phyloP scores from a whole-genome alignment of 192 early-diverging fungal species.

The Linnemannia hyalina region DNA sequence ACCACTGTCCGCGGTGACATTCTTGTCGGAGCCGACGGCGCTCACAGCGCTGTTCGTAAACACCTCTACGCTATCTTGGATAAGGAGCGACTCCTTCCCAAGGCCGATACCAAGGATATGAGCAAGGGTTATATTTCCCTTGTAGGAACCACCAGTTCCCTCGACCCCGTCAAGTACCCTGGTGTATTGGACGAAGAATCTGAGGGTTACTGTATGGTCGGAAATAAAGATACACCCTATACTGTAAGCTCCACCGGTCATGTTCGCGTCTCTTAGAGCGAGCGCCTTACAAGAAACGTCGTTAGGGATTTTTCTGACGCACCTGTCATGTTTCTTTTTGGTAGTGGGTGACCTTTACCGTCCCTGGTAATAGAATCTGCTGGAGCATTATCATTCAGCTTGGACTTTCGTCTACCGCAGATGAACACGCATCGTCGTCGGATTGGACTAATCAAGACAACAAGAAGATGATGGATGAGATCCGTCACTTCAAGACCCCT shows the following conservation, averaged over 20 bases:
- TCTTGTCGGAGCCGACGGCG: slow-evolving; percentile 28
- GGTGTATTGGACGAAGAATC: slow-evolving; percentile 21
- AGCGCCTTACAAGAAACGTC: too few relatives aligned
- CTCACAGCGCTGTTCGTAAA: slow-evolving; percentile 26
- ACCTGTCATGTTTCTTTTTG: not conserved
- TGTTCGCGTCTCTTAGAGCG: too few relatives aligned
- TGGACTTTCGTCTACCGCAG: not conserved
- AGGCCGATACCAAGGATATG: not conserved
- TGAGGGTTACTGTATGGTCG: slow-evolving; percentile 10
- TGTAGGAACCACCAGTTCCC: slow-evolving; percentile 14
- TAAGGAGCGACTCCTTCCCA: slow-evolving; percentile 4
- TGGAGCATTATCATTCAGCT: slow-evolving; percentile 21
- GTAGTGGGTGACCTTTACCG: slow-evolving; percentile 6
- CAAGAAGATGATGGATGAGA: slow-evolving; percentile 27
- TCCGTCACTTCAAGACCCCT: not conserved
- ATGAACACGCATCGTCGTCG: not conserved
- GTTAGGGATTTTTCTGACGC: too few relatives aligned
- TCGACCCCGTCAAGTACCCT: slow-evolving; percentile 28
- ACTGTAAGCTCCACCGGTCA: not conserved
- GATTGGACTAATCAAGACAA: slow-evolving; percentile 12
- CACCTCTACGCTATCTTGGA: slow-evolving; percentile 16
- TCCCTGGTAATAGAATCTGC: slow-evolving; percentile 15
- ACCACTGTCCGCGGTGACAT: slow-evolving; percentile 1
- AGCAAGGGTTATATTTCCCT: slow-evolving; percentile 12
- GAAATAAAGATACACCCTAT: not conserved